Base-by-base conservation (phyloP, 2,329 filamentous ascomycete species). In the Penicillium sclerotiorum region DNA sequence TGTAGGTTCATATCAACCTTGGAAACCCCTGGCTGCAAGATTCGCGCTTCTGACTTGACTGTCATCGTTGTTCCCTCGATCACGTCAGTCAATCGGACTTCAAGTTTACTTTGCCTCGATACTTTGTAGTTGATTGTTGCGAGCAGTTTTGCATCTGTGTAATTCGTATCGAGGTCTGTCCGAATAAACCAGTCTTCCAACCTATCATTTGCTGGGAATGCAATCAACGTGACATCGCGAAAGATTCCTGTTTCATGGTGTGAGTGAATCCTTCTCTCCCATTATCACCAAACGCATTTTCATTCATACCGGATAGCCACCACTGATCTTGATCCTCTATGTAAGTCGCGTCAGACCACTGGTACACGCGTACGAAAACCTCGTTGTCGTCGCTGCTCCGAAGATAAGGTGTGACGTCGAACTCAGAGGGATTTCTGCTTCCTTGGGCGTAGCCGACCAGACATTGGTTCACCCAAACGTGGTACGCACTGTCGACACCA, bases 251-350 rank as follows among this genome's bases (percentile, higher is more conserved):
- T n/a, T n/a, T n/a, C n/a, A n/a, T n/a, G n/a, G n/a, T 18, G n/a
- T n/a, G n/a, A n/a, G n/a, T n/a, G n/a, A n/a, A n/a, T n/a, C n/a
- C n/a, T n/a, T n/a, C n/a, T n/a, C n/a, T n/a, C n/a, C n/a, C n/a
- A n/a, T n/a, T n/a, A n/a, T n/a, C n/a, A n/a, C n/a, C n/a, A n/a
- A n/a, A n/a, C n/a, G n/a, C n/a, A n/a, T n/a, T n/a, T n/a, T n/a
- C n/a, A n/a, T n/a, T n/a, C n/a, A n/a, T 39, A 46, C 45, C 45
- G 2, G 45, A 44, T 12, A 49, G 25, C 39, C 39, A 43, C 85
- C 85, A 88, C 61, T 87, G 83, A 63, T 88, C 84, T 58, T 85
- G 69, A 47, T 88, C 84, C 64, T 89, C 86, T 25, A 88, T 84
- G 57, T 88, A 88, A 0, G 81, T 81, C 1, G 82, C 86, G 56